These are phyloP conservation scores for Luzula sylvatica DNA, from an alignment of 176 grass and related monocot genomes.

Conservation along the genomic window DNA sequence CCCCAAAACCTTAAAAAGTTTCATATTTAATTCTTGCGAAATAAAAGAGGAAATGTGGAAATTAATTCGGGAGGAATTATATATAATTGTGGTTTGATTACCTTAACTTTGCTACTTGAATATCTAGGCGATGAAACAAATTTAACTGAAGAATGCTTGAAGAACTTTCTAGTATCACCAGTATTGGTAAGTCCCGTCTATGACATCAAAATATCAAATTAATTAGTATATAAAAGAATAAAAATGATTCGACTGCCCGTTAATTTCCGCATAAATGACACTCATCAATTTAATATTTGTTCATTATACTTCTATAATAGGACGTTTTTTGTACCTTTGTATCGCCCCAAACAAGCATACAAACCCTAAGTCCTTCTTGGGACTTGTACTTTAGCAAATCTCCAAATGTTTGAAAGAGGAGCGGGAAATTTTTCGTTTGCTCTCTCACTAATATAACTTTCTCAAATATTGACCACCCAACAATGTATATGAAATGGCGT, in stretches of 20 bases:
- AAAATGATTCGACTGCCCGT: no score
- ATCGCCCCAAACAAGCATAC: constrained; percentile 72
- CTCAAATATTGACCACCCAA: constrained; percentile 55
- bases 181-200: constrained; percentile 57
- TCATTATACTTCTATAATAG: no score
- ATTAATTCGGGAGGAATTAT: background rate
- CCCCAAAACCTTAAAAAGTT: constrained; percentile 41
- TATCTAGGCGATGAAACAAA: constrained; percentile 64
- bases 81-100: constrained; percentile 60
- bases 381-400: constrained; percentile 78
- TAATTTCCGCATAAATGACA: no score
- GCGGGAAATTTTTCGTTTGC: constrained; percentile 24
- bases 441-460: constrained; percentile 37
- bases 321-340: constrained; percentile 31
- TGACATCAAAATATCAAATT: background rate
- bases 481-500: constrained; percentile 68
- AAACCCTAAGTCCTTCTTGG: constrained; percentile 60
- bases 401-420: constrained; percentile 23
- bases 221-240: background rate
- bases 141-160: constrained; percentile 64
- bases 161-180: constrained; percentile 44
- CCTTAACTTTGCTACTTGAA: constrained; percentile 44
- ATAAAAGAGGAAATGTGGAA: background rate
- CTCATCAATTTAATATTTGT: no score
- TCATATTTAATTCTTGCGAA: background rate